These are phyloP conservation scores for Globisporangium irregulare DNA, from an alignment of 352 stramenopile genomes.

Conservation along the genomic window DNA sequence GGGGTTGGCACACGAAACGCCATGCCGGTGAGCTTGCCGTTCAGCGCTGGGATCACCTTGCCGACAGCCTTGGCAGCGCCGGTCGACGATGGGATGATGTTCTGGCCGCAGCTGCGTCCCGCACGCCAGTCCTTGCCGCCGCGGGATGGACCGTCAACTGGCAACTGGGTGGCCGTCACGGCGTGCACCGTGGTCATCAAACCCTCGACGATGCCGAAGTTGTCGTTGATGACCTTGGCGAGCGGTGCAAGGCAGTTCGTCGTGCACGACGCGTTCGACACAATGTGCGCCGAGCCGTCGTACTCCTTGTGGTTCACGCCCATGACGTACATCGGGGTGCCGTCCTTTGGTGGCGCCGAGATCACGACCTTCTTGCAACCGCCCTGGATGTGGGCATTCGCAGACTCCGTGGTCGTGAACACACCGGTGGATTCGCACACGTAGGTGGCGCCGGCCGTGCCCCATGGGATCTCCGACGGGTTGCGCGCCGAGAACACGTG, in stretches of 20 bases:
- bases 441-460: conserved; percentile 85
- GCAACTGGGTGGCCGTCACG: conserved; percentile 97
- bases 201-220: conserved; percentile 54
- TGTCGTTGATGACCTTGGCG: conserved; percentile 60
- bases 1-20: conserved; percentile 89
- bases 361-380: conserved; percentile 97
- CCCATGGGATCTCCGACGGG: conserved; percentile 78
- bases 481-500: conserved; percentile 39
- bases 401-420: conserved; percentile 91
- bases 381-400: conserved; percentile 81
- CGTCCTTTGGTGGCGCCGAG: conserved; percentile 91
- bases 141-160: conserved; percentile 96
- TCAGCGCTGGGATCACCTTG: conserved; percentile 96
- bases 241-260: conserved; percentile 69
- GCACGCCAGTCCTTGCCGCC: conserved; percentile 98
- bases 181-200: conserved; percentile 80
- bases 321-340: conserved; percentile 96
- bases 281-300: conserved; percentile 71
- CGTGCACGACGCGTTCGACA: conserved; percentile 81
- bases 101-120: conserved; percentile 96
- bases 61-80: conserved; percentile 98
- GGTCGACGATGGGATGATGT: conserved; percentile 98
- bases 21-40: conserved; percentile 92
- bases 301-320: conserved; percentile 94
- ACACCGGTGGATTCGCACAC: conserved; percentile 96